Percentiles rank a stretch among this genome's conserved stretches.
Conservation (phyloP, 257 asterid genomes). For the Oldenlandia corymbosa region DNA sequence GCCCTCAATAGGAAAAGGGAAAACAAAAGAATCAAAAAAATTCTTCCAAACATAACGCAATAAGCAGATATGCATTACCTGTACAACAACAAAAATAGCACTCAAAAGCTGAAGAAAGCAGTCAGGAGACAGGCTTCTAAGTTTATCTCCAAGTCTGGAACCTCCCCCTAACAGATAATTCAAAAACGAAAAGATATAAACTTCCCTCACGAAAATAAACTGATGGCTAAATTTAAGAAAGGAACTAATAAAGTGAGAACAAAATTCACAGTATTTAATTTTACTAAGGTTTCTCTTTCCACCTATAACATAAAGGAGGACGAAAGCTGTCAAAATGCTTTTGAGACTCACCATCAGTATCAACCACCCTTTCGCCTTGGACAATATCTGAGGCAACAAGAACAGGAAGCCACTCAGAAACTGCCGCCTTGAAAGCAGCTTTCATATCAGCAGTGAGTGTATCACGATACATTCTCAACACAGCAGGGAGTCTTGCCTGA, state of each 20-base stretch:
- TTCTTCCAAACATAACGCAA: slow-evolving; percentile 14
- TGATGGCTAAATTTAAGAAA: not conserved
- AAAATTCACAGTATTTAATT: not conserved
- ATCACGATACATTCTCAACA: slow-evolving; percentile 87
- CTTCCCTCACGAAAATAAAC: too few relatives aligned
- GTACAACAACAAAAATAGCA: slow-evolving; percentile 79
- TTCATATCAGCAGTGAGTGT: slow-evolving; percentile 85
- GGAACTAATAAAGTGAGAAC: not conserved
- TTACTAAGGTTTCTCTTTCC: not conserved
- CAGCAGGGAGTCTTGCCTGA: slow-evolving; percentile 94
- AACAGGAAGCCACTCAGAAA: slow-evolving; percentile 61
- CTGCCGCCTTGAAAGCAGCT: slow-evolving; percentile 73
- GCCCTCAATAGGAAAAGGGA: not conserved
- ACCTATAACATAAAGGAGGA: not conserved
- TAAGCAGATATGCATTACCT: slow-evolving; percentile 64
- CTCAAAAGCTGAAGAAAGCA: slow-evolving; percentile 82
- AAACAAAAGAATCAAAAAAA: too few relatives aligned
- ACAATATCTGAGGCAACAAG: slow-evolving; percentile 55
- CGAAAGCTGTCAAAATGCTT: not conserved
- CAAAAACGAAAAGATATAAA: too few relatives aligned
- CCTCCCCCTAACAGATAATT: slow-evolving; percentile 61
- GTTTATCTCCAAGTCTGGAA: slow-evolving; percentile 81
- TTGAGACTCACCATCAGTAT: slow-evolving; percentile 68
- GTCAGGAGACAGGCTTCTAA: slow-evolving; percentile 83
- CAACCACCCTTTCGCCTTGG: slow-evolving; percentile 70